Base-by-base conservation (phyloP, 495 filamentous ascomycete species). In the Astrothelium macrocarpum region DNA sequence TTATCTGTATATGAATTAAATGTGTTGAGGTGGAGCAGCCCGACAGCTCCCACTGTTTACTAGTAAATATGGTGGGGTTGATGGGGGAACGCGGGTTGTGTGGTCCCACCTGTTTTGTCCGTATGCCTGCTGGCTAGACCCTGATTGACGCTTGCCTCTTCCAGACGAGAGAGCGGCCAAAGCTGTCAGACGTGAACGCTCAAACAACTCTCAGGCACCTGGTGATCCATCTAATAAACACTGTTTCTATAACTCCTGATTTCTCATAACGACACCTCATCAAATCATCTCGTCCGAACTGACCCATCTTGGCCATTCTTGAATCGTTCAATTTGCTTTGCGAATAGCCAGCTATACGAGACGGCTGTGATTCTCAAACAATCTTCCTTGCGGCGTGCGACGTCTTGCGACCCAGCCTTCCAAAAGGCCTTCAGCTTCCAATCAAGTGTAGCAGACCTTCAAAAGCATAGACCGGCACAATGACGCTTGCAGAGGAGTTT, bases 401-500 rank as follows among this genome's bases (percentile, higher is more conserved):
- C 11, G 7, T 56, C 25, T 26, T 16, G 25, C 20, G 49, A 56
- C 20, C 20, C 25, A 11, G 49, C 49, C 49, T 56, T 56, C 16
- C 9, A 9, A 16, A 56, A 56, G 49, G 49, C 49, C 29, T 20
- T 11, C 11, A 29, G 23, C 12, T 0, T 28, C 5, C 10, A 29
- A 10, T 56, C 2, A 7, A 12, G 20, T 9, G 10, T 20, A 16
- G 49, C 11, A 56, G 49, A 5, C 26, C 7, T 5, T 5, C 11
- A 14, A 31, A 42, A 3, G 12, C 32, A n/a, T 28, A 25, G 20
- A 26, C 11, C 16, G 23, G 11, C 67, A 67, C 16, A 28, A 82
- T 81, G 79, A 79, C 79, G 65, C 69, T 82, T 64, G 68, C 77
- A 60, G 80, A 82, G 74, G 94, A 97, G 82, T 91, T 99, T 72